Evolutionary conservation across 441 rosid species (phyloP).

Genomic region (Gossypium davidsonii): DNA sequence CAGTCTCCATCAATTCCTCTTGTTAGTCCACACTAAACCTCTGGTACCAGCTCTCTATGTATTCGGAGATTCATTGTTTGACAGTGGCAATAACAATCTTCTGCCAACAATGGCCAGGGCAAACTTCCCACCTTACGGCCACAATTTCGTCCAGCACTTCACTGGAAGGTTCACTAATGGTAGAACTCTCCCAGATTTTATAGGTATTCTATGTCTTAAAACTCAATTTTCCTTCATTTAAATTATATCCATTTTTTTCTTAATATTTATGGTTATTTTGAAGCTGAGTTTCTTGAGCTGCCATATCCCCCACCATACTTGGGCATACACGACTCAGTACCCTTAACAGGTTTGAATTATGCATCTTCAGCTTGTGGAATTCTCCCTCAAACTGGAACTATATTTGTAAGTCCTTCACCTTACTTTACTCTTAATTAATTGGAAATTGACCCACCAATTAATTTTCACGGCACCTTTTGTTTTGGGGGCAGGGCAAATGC

Average conservation of each 20-base stretch:
- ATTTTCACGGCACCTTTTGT: not conserved
- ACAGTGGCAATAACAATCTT: slow-evolving; percentile 43
- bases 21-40: not conserved
- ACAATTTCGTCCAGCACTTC: slow-evolving; percentile 15
- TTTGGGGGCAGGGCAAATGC: slow-evolving; percentile 34
- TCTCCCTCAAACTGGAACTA: slow-evolving; percentile 32
- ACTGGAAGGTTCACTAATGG: slow-evolving; percentile 32
- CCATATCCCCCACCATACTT: slow-evolving; percentile 34
- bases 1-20: not conserved
- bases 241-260: not conserved
- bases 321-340: not conserved
- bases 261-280: not conserved
- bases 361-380: slow-evolving; percentile 45
- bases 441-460: not conserved
- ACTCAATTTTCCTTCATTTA: not conserved
- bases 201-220: slow-evolving; percentile 13
- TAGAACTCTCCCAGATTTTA: slow-evolving; percentile 19
- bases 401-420: slow-evolving; percentile 19
- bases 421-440: not conserved
- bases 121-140: slow-evolving; percentile 25
- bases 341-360: slow-evolving; percentile 31
- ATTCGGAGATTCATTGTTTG: slow-evolving; percentile 47
- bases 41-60: slow-evolving; percentile 40
- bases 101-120: slow-evolving; percentile 28
- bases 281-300: slow-evolving; percentile 35